Evolutionary conservation across 495 filamentous ascomycete species (phyloP).

Genomic region (Cercophora newfieldiana): DNA sequence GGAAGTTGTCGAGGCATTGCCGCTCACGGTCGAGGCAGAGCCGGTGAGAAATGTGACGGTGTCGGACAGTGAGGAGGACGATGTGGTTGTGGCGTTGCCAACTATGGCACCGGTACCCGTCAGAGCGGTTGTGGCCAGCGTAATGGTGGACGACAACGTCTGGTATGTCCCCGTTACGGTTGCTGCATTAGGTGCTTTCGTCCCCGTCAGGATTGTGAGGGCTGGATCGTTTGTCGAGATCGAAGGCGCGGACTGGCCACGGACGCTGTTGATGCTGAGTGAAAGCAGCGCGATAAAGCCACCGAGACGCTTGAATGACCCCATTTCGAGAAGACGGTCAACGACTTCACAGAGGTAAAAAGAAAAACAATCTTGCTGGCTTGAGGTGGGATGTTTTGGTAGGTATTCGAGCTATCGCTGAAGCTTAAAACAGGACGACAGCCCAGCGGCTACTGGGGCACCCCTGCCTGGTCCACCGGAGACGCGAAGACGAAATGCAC

Average conservation of each 20-base stretch:
- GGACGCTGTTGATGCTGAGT: constrained; percentile 11
- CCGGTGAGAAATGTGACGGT: constrained; percentile 47
- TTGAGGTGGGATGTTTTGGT: not conserved
- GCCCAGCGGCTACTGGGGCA: not conserved
- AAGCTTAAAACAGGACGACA: not conserved
- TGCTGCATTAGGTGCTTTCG: constrained; percentile 28
- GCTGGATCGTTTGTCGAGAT: constrained; percentile 24
- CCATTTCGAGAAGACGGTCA: constrained; percentile 18
- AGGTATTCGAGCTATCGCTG: not conserved
- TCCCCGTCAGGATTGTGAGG: constrained; percentile 42
- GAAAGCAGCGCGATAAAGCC: constrained; percentile 20
- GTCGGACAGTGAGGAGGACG: constrained; percentile 30
- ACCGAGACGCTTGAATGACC: constrained; percentile 15
- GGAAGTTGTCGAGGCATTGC: constrained; percentile 38
- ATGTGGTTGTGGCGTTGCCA: constrained; percentile 49
- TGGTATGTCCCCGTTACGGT: constrained; percentile 43
- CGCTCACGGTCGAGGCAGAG: constrained; percentile 32
- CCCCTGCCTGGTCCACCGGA: not conserved
- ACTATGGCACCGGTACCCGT: constrained; percentile 23
- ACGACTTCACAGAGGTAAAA: not conserved
- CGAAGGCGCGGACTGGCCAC: constrained; percentile 2
- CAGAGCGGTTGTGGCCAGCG: constrained; percentile 32
- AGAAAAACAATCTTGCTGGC: not conserved
- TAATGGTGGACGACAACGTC: constrained; percentile 37
- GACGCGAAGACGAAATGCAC: not conserved